phyloP scores from a whole-genome alignment of 1,139 yeast species.

The Debaryomycetaceae sp. region DNA sequence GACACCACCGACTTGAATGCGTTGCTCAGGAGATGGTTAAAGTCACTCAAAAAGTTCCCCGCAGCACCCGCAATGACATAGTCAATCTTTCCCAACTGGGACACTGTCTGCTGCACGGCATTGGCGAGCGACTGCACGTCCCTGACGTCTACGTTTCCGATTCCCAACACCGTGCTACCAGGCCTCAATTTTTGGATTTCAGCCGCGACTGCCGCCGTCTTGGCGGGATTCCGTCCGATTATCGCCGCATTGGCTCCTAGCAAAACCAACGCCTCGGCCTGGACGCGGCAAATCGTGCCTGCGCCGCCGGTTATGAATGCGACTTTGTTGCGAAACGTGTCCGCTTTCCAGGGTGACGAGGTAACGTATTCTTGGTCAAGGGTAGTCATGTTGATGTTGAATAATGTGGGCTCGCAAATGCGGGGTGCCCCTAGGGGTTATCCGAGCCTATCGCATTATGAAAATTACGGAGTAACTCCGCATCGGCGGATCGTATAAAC shows the following conservation, averaged over 20 bases:
- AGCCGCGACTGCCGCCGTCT: constrained; percentile 55
- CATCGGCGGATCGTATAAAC: too few relatives aligned
- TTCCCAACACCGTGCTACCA: constrained; percentile 56
- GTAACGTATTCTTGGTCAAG: constrained; percentile 20
- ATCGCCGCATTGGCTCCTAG: constrained; percentile 84
- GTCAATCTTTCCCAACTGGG: constrained; percentile 63
- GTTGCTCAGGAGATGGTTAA: constrained; percentile 65
- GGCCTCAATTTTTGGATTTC: constrained; percentile 47
- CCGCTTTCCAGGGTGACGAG: constrained; percentile 37
- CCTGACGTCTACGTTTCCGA: constrained; percentile 70
- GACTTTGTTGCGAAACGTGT: constrained; percentile 69
- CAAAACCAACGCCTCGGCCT: constrained; percentile 68
- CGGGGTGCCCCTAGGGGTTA: too few relatives aligned
- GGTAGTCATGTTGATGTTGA: constrained; percentile 5
- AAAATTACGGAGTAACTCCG: too few relatives aligned
- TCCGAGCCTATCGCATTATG: too few relatives aligned
- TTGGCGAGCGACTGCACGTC: constrained; percentile 41
- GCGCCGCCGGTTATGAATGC: constrained; percentile 93
- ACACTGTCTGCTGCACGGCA: constrained; percentile 59
- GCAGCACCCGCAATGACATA: constrained; percentile 92
- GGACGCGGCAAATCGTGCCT: constrained; percentile 83
- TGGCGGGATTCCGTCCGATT: constrained; percentile 61
- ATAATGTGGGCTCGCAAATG: too few relatives aligned
- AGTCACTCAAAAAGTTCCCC: constrained; percentile 78
- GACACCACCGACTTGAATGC: constrained; percentile 81